Evolutionary conservation across 1,139 yeast genomes (phyloP), one percentile per base, ranked within the genome.

Genomic region (Geotrichum australiense): DNA sequence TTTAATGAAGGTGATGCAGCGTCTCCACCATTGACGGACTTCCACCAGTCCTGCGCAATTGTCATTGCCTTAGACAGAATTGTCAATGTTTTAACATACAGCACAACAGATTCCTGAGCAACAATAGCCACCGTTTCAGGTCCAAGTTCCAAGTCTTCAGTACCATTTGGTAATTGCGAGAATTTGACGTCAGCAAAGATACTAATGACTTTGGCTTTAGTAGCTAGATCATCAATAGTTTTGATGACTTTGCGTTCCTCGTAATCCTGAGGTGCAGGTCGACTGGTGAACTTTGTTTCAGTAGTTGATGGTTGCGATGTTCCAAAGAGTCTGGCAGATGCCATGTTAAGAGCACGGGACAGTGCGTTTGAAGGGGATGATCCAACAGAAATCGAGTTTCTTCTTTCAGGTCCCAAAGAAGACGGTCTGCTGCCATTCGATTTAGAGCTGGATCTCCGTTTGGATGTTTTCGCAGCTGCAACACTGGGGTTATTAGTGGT

Each of bases 161-260:
- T 20, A 1, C 34, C 39, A 20, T 33, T 84, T 26, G 29, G 32
- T 50, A 87, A 67, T 61, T 89, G 96, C 39, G 81, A 72, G 55
- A 80, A 86, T 62, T 91, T 91, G 20, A 87, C 89, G 52, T 87
- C 96, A 0, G 97, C 97, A 66, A 82, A 87, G 30, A 87, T 68
- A 51, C 80, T 80, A 18, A 91, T 79, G 0, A 94, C 94, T 58
- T 86, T 93, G 0, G 96, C 86, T 64, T 86, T 86, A 1, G 95
- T 86, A 3, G 95, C 86, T 39, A 86, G 64, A 2, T 78, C 71
- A 58, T 89, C 96, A 46, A 91, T 66, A 43, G 70, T 72, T 37
- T 64, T 55, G 12, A 76, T 60, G 22, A 77, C 65, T 41, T 61
- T 63, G 56, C 56, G 48, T 45, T 62, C 65, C 8, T 57, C 57